Evolutionary conservation across 345 rosid species (phyloP).

Genomic region (Fremontodendron californicum): DNA sequence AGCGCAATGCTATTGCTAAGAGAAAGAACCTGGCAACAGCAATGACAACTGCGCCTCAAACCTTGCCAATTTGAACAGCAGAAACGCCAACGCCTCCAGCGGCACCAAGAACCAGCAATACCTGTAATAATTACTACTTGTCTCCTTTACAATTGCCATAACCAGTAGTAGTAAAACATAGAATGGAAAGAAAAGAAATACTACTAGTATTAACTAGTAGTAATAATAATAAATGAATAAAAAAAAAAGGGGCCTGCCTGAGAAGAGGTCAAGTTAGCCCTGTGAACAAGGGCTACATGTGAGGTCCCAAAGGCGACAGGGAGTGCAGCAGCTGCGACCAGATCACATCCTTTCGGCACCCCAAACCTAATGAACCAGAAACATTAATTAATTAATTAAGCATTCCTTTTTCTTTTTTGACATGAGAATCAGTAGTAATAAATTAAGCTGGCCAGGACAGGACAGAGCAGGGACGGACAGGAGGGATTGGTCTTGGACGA

Average conservation of each 20-base stretch:
- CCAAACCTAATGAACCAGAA: slow-evolving; percentile 35
- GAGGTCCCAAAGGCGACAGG: slow-evolving; percentile 97
- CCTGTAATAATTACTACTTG: slow-evolving; percentile 33
- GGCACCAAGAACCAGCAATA: slow-evolving; percentile 86
- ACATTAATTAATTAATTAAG: neutral
- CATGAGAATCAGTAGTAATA: neutral
- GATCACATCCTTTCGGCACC: slow-evolving; percentile 81
- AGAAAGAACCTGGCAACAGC: slow-evolving; percentile 71
- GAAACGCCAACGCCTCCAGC: slow-evolving; percentile 98
- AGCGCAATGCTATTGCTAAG: neutral
- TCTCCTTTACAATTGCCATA: neutral
- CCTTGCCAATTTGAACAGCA: slow-evolving; percentile 92
- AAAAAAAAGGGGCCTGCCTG: slow-evolving; percentile 41
- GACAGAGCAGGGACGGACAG: slow-evolving; percentile 29
- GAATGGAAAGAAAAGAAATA: neutral
- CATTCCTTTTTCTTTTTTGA: neutral
- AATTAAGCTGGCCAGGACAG: neutral
- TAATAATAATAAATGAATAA: neutral
- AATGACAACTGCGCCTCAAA: slow-evolving; percentile 74
- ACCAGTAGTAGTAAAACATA: neutral
- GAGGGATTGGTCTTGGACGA: slow-evolving; percentile 67
- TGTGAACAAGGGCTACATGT: slow-evolving; percentile 84
- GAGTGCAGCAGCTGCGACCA: slow-evolving; percentile 78
- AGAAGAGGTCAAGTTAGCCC: slow-evolving; percentile 63
- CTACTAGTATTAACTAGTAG: neutral